These are phyloP conservation scores for Parastagonospora avenae DNA, from an alignment of 2,329 filamentous ascomycete genomes.

Conservation along the genomic window DNA sequence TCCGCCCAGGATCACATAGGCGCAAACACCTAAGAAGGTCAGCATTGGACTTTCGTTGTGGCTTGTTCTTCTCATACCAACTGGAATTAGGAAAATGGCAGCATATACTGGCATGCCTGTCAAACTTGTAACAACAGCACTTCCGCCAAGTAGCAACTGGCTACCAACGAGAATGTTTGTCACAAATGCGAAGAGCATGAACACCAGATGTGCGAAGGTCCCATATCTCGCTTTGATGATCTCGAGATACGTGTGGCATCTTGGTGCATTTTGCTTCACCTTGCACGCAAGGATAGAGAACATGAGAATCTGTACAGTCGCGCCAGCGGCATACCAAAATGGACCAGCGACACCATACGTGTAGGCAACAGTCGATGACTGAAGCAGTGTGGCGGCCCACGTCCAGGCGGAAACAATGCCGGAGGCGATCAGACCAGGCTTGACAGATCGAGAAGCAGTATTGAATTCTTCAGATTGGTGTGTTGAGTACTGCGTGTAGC, in stretches of 20 bases:
- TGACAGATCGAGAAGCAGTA: slow-evolving; percentile 52
- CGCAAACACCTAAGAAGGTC: slow-evolving; percentile 36
- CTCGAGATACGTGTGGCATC: slow-evolving; percentile 50
- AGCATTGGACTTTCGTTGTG: slow-evolving; percentile 1
- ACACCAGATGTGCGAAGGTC: slow-evolving; percentile 44
- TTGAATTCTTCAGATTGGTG: slow-evolving; percentile 55
- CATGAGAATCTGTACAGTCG: slow-evolving; percentile 52
- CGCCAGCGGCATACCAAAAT: slow-evolving; percentile 51
- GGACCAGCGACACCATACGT: slow-evolving; percentile 38
- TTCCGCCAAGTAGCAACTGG: slow-evolving; percentile 51
- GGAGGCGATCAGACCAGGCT: slow-evolving; percentile 54
- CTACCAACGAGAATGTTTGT: slow-evolving; percentile 53
- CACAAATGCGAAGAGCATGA: slow-evolving; percentile 50
- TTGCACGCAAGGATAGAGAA: slow-evolving; percentile 53
- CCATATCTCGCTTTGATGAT: slow-evolving; percentile 51
- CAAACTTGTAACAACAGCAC: slow-evolving; percentile 50
- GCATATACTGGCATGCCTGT: slow-evolving; percentile 53
- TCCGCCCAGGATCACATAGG: slow-evolving; percentile 43
- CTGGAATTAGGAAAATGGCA: slow-evolving; percentile 51
- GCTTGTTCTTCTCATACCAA: slow-evolving; percentile 30
- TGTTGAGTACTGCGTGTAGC: slow-evolving; percentile 46
- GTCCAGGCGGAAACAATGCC: slow-evolving; percentile 58
- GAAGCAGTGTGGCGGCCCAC: slow-evolving; percentile 52
- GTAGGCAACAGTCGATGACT: slow-evolving; percentile 36
- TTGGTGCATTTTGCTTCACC: slow-evolving; percentile 49